Percentiles rank a stretch among this genome's conserved stretches.
phyloP scores from a whole-genome alignment of 257 asterid genomes.

The Prunella vulgaris region DNA sequence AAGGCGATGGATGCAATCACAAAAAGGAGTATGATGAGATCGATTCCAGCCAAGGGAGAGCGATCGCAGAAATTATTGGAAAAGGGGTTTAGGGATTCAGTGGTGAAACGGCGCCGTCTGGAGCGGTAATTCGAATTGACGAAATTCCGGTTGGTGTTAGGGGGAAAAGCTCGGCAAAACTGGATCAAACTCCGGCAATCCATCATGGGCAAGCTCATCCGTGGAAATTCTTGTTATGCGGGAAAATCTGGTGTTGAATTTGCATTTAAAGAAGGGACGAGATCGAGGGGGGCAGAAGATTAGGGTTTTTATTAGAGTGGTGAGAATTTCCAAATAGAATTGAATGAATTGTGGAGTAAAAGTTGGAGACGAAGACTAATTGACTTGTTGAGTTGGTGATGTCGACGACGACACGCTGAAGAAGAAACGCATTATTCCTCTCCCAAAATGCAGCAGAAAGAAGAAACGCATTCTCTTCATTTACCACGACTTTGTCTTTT shows the following conservation, averaged over 20 bases:
- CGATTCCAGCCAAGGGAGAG: conserved; percentile 46
- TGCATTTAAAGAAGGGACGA: background rate
- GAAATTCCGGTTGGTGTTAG: conserved; percentile 26
- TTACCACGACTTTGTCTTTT: background rate
- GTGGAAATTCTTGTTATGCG: background rate
- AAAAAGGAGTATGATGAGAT: conserved; percentile 34
- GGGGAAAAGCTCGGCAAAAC: conserved; percentile 49
- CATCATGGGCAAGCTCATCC: conserved; percentile 44
- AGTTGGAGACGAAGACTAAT: conserved; percentile 17
- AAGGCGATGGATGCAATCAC: conserved; percentile 41
- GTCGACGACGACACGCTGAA: background rate
- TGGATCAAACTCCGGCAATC: conserved; percentile 60
- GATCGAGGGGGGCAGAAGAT: background rate
- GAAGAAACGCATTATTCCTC: background rate
- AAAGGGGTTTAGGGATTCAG: conserved; percentile 30
- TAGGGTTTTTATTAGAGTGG: background rate
- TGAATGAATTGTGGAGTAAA: background rate
- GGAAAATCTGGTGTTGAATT: background rate
- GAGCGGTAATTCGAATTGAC: conserved; percentile 16
- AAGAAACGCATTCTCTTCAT: background rate
- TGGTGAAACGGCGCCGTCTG: conserved; percentile 28
- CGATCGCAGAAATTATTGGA: conserved; percentile 34
- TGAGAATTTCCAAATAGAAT: background rate
- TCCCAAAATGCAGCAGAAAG: background rate
- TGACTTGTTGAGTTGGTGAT: conserved; percentile 20